Base-by-base conservation (phyloP, 441 rosid genomes). In the Pelargonium citronellum region DNA sequence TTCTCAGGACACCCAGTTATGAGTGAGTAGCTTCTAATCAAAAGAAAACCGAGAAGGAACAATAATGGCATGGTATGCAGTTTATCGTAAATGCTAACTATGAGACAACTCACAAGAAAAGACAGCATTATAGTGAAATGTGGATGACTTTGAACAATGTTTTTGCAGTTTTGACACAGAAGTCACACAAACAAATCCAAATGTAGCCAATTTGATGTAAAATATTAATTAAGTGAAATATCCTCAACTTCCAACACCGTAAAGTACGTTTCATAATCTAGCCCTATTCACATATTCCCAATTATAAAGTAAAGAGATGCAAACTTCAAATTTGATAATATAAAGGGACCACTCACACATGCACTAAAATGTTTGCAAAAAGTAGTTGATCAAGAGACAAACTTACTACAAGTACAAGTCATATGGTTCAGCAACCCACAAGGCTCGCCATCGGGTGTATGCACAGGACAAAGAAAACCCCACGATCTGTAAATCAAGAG, bases 401-500 rank as follows among this genome's bases (percentile, higher is more conserved):
- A 88, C 97, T 92, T 84, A 95, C 97, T 83, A 75, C 97, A 84
- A 73, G 79, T 76, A 82, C 83, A 71, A 37, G 99, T 85, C 98
- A 95, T 90, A 78, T 95, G 99, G 75, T 95, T 95, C 77, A 95
- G 83, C 83, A 95, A 84, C 27, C 98, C 98, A 74, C 99, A 95
- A 30, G 98, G 98, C 75, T 89, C 96, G 20, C 99, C 99, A 86
- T 95, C 97, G 75, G 99, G 99, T 67, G 99, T 95, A 82, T 90
- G 98, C 67, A 92, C 98, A 63, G 98, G 99, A 78, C 99, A 92
- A 78, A 95, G 98, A 77, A 92, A 95, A 68, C 99, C 99, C 98
- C 98, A 95, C 47, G 99, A 92, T 83, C 97, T 92, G 86, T 76
- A 69, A 69, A 70, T 70, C 22, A 55, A 67, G 27, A 67, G 57